Evolutionary conservation across 768 basidiomycete genomes (phyloP), one percentile per base, ranked within the genome.

Genomic region (Boletales sp.): DNA sequence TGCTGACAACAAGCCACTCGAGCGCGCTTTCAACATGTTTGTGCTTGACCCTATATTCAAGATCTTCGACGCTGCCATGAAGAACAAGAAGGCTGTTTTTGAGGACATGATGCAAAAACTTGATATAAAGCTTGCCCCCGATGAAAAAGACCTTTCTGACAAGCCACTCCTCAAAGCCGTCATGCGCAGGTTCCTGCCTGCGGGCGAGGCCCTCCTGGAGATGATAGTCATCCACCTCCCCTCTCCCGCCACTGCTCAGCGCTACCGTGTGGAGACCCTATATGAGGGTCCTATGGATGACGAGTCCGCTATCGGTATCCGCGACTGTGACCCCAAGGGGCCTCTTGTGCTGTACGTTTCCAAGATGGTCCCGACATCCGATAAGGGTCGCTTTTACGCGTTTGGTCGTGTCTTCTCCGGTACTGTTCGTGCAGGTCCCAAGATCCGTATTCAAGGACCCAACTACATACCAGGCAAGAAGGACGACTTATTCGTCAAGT

Each of bases 261-360:
- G 87, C 47, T 98, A 98, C 75, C 94, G 97, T 81, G 94, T 97
- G 49, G 94, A 98, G 80, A 98, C 97, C 59, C 86, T 99, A 55
- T 98, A 99, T 73, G 97, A 99, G 69, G 97, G 97, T 69, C 97
- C 97, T 63, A 93, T 97, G 93, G 97, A 99, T 74, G 97, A 99
- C 67, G 97, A 99, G 74, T 97, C 92, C 52, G 97, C 97, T 60
- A 92, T 98, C 60, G 91, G 84, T 76, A 94, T 99, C 78, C 86
- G 97, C 46, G 94, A 98, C 70, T 99, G 97, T 69, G 91, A 98
- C 74, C 88, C 97, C 69, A 87, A 85, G 40, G 97, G 86, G 45
- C 97, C 97, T 57, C 87, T 99, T 55, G 94, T 98, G 67, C 83
- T 95, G 56, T 99, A 99, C 74, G 80, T 99, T 75, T 98, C 97